These are phyloP conservation scores for Lumnitzera racemosa DNA, from an alignment of 345 rosid species.

Conservation along the genomic window DNA sequence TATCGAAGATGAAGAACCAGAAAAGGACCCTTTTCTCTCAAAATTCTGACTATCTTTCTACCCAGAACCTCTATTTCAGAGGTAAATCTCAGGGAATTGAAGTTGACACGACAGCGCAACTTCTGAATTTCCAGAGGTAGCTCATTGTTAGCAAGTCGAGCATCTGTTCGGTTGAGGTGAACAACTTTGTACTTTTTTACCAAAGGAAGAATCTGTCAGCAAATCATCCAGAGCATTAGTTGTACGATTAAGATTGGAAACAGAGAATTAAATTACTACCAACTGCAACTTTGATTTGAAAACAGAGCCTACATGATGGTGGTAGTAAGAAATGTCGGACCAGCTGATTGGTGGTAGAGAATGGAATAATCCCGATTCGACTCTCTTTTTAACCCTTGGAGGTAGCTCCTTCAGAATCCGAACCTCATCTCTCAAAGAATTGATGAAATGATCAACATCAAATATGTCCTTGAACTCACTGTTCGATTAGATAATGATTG, in stretches of 20 bases:
- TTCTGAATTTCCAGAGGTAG: constrained; percentile 76
- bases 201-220: constrained; percentile 82
- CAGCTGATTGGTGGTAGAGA: constrained; percentile 87
- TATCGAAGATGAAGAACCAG: constrained; percentile 91
- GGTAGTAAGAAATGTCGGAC: constrained; percentile 86
- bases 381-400: constrained; percentile 66
- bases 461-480: constrained; percentile 95
- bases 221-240: constrained; percentile 10
- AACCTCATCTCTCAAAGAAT: constrained; percentile 86
- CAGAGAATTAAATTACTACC: not conserved
- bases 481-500: constrained; percentile 17
- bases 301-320: constrained; percentile 43
- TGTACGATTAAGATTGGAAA: not conserved
- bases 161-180: constrained; percentile 81
- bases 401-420: constrained; percentile 80
- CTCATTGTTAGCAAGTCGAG: constrained; percentile 85
- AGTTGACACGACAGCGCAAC: constrained; percentile 87
- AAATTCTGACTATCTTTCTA: constrained; percentile 51
- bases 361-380: constrained; percentile 55
- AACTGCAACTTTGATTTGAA: not conserved
- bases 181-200: constrained; percentile 74
- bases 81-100: constrained; percentile 71
- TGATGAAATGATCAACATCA: constrained; percentile 81
- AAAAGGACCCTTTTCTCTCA: constrained; percentile 81
- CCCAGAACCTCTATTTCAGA: constrained; percentile 79